These are phyloP conservation scores for Cyclotella cryptica DNA, from an alignment of 108 stramenopile species.

Conservation along the genomic window DNA sequence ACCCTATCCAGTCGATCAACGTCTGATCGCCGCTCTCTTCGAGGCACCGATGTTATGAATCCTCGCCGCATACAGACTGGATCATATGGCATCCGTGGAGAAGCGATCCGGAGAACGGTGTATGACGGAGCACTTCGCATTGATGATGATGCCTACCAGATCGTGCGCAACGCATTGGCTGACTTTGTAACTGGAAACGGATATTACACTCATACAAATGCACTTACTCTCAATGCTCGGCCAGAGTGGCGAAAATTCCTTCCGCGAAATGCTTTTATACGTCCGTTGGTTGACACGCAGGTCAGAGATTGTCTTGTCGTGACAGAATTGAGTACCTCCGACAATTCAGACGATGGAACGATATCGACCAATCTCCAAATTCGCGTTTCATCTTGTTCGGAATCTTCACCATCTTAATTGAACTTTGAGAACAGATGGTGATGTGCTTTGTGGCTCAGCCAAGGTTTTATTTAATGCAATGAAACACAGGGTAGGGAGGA, in stretches of 20 bases:
- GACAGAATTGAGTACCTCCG: slow-evolving; percentile 21
- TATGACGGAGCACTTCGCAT: slow-evolving; percentile 77
- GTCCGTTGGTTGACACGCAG: slow-evolving; percentile 14
- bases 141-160: slow-evolving; percentile 59
- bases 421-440: too few relatives aligned
- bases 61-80: slow-evolving; percentile 73
- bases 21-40: slow-evolving; percentile 40
- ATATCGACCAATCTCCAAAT: too few relatives aligned
- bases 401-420: too few relatives aligned
- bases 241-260: slow-evolving; percentile 28
- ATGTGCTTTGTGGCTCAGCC: too few relatives aligned
- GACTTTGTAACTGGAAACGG: slow-evolving; percentile 33
- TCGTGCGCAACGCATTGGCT: slow-evolving; percentile 50
- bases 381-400: too few relatives aligned
- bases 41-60: slow-evolving; percentile 54
- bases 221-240: neutral
- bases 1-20: slow-evolving; percentile 15
- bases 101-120: slow-evolving; percentile 68
- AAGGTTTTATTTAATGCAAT: too few relatives aligned
- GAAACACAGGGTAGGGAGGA: too few relatives aligned
- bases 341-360: neutral
- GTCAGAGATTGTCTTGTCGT: neutral
- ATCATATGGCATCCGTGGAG: slow-evolving; percentile 62
- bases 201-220: neutral
- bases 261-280: slow-evolving; percentile 22